These are phyloP conservation scores for Candida succiphila DNA, from an alignment of 805 yeast species.

Conservation along the genomic window DNA sequence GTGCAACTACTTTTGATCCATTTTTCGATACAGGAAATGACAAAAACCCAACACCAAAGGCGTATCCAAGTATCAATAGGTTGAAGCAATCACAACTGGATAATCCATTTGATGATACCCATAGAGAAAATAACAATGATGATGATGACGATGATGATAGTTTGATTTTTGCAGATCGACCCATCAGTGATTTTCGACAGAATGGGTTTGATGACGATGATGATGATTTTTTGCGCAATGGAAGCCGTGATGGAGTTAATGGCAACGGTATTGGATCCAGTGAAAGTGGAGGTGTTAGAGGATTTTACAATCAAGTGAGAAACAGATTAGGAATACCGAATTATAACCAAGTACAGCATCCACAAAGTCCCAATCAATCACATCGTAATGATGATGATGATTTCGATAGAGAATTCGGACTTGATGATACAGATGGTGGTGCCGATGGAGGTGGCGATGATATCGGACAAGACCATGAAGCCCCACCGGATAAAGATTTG, in stretches of 20 bases:
- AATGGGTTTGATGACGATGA: too few species aligned
- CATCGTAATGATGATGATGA: not conserved
- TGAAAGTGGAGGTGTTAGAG: conserved; percentile 14
- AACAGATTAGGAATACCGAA: conserved; percentile 15
- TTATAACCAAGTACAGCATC: conserved; percentile 13
- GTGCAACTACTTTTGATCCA: conserved; percentile 8
- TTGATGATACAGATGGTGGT: conserved; percentile 6
- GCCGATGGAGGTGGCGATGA: conserved; percentile 7
- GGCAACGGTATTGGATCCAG: conserved; percentile 5
- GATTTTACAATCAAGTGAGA: conserved; percentile 19
- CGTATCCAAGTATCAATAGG: not conserved
- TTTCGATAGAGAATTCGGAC: not conserved
- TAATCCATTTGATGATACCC: conserved; percentile 2
- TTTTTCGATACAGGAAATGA: conserved; percentile 4
- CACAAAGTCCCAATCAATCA: not conserved
- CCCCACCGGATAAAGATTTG: conserved; percentile 14
- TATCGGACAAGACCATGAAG: conserved; percentile 13
- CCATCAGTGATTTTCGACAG: conserved; percentile 9
- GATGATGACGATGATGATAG: conserved; percentile 5
- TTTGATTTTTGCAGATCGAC: conserved; percentile 8
- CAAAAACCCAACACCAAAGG: not conserved
- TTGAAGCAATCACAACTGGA: not conserved
- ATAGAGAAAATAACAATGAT: not conserved
- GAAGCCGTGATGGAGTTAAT: not conserved
- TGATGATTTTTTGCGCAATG: conserved; percentile 3